Percentiles rank a stretch among this genome's conserved stretches.
phyloP scores from a whole-genome alignment of 495 filamentous ascomycete genomes.

The Aspergillus sclerotiicarbonarius region DNA sequence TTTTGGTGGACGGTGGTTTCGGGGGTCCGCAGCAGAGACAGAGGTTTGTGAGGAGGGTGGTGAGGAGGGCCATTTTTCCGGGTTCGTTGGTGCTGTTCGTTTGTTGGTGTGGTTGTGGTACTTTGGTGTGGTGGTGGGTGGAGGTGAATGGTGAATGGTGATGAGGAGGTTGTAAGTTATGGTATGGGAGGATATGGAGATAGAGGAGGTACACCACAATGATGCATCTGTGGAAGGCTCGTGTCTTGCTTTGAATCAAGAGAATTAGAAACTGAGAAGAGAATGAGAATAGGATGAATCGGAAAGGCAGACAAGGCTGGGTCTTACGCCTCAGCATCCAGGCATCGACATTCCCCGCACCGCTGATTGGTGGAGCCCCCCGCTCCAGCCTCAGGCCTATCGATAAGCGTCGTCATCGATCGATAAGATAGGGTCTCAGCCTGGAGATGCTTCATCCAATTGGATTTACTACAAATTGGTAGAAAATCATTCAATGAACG shows the following conservation, averaged over 20 bases:
- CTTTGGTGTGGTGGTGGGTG: background rate
- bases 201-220: too few species aligned
- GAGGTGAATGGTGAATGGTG: background rate
- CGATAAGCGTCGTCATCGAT: background rate
- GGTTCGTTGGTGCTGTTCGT: background rate
- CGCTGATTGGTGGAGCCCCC: background rate
- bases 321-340: background rate
- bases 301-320: background rate
- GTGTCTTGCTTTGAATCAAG: too few species aligned
- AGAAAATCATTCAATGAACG: background rate
- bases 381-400: background rate
- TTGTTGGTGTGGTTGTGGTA: too few species aligned
- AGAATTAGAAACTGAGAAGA: too few species aligned
- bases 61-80: background rate
- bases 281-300: background rate
- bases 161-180: too few species aligned
- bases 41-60: background rate
- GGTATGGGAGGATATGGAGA: too few species aligned
- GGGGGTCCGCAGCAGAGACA: background rate
- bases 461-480: background rate
- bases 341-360: conserved; percentile 6
- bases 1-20: background rate
- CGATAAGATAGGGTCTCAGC: background rate
- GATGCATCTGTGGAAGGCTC: too few species aligned
- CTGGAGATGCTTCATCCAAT: background rate